Conservation (phyloP, 2,329 filamentous ascomycete species). For the Fusarium anguioides region DNA sequence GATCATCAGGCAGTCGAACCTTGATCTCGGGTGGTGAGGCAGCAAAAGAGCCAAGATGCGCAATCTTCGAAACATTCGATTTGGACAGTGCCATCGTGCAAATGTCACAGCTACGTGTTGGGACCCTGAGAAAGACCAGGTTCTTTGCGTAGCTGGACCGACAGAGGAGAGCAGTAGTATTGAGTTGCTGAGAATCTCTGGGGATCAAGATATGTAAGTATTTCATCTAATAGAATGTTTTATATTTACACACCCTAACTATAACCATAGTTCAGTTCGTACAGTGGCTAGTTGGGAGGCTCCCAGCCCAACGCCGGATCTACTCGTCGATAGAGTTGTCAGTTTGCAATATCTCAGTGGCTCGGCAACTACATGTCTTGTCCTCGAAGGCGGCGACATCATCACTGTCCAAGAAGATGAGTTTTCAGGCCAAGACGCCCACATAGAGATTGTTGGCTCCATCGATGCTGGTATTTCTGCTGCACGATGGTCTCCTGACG, state of each 20-base stretch:
- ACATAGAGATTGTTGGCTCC: constrained; percentile 94
- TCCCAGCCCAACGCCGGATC: constrained; percentile 79
- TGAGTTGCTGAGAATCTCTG: constrained; percentile 71
- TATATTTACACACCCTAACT: constrained; percentile 28
- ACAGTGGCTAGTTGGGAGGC: constrained; percentile 89
- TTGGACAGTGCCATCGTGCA: constrained; percentile 71
- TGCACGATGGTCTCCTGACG: constrained; percentile 93
- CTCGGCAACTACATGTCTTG: constrained; percentile 78
- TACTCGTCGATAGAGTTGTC: constrained; percentile 79
- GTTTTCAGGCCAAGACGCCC: constrained; percentile 66
- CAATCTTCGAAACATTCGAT: constrained; percentile 84
- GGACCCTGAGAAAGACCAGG: constrained; percentile 81
- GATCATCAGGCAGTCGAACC: constrained; percentile 5
- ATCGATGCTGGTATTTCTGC: constrained; percentile 92
- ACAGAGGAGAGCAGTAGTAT: constrained; percentile 75
- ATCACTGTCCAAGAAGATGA: constrained; percentile 78
- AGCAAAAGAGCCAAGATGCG: constrained; percentile 71
- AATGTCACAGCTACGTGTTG: constrained; percentile 83
- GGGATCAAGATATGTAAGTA: constrained; percentile 58
- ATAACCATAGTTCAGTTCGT: constrained; percentile 42
- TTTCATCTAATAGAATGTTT: not conserved
- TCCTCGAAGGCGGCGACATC: constrained; percentile 92
- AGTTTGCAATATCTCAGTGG: constrained; percentile 88
- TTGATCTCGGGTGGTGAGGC: not conserved
- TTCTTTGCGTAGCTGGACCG: constrained; percentile 88